Evolutionary conservation across 345 rosid genomes (phyloP), one percentile per base, ranked within the genome.

Genomic region (Citrus sp.): DNA sequence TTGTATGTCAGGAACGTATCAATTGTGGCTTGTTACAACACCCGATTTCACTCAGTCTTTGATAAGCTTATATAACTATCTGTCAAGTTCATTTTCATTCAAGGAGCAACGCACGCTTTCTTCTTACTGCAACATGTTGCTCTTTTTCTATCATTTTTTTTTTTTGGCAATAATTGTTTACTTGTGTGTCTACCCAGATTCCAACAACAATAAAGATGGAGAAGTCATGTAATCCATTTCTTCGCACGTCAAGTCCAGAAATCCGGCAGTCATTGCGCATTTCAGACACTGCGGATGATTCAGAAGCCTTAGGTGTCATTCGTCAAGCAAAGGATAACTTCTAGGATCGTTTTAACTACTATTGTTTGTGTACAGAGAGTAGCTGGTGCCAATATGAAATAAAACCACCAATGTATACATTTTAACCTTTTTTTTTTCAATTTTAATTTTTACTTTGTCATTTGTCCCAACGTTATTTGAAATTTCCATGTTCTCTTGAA

Each of bases 141-240:
- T 46, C 28, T 55, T 30, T 60, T 18, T 68, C 19, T 6, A 10
- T 35, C 21, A 28, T 34, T 22, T 9, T 37, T 37, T 7, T 67
- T 51, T 21, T 46, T 46, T 12, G 51, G 18, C 25, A 24, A 1
- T 2, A 67, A 18, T 30, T 46, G 61, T 51, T 5, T 22, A 30
- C 42, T 35, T 37, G 16, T 28, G 22, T 51, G 32, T 55, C 40
- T 68, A 42, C 37, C 30, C 85, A 96, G 99, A 87, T 94, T 78
- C 99, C 99, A 46, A 92, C 94, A 1, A 86, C 86, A 30, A 74
- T 96, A 4, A 96, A 90, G 88, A 73, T 86, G 68, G 99, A 96
- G 87, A 94, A 94, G 83, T 90, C 86, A 16, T 94, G 98, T 70
- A 96, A 96, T 79, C 97, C 99, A 14, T 96, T 96, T 88, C 95